phyloP scores from a whole-genome alignment of 2,329 filamentous ascomycete genomes.

The Bipolaris bicolor region DNA sequence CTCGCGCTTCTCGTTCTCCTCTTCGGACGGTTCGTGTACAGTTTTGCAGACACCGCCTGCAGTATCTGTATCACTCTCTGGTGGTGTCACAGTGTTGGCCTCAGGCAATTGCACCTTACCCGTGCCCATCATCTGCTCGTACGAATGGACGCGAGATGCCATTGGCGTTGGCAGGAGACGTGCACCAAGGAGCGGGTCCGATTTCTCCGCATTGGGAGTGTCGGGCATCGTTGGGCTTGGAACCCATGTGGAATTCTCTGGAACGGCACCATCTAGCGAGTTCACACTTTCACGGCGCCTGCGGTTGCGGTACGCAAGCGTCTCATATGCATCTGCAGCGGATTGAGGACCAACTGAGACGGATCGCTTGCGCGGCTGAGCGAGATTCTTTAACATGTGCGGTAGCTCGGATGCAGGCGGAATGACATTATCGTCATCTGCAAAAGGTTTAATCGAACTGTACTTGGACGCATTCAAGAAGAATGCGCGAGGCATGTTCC shows the following conservation, averaged over 20 bases:
- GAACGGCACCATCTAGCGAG: constrained; percentile 43
- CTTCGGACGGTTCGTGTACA: constrained; percentile 32
- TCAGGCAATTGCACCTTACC: constrained; percentile 53
- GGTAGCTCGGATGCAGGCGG: constrained; percentile 89
- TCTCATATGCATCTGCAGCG: constrained; percentile 94
- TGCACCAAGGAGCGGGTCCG: constrained; percentile 48
- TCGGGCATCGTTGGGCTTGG: constrained; percentile 35
- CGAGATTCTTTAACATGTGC: constrained; percentile 78
- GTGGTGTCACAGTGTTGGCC: constrained; percentile 25
- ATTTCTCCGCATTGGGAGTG: constrained; percentile 39
- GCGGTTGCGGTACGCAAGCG: constrained; percentile 85
- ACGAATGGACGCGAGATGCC: constrained; percentile 62
- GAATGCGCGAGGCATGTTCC: constrained; percentile 84
- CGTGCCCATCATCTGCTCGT: constrained; percentile 76
- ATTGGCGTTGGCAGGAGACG: constrained; percentile 56
- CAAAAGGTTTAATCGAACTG: constrained; percentile 75
- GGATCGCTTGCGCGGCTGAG: constrained; percentile 79
- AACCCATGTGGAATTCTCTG: constrained; percentile 34
- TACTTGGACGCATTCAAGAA: constrained; percentile 92
- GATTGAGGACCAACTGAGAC: constrained; percentile 94
- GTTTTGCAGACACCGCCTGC: constrained; percentile 33
- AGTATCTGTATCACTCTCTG: constrained; percentile 42
- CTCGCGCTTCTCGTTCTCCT: constrained; percentile 58
- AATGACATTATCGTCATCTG: constrained; percentile 85
- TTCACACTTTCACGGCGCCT: constrained; percentile 65